A percentile compares a stretch with the other conserved stretches of the same genome.
Evolutionary conservation across 805 yeast species (phyloP).

Genomic region (Brettanomyces bruxellensis): DNA sequence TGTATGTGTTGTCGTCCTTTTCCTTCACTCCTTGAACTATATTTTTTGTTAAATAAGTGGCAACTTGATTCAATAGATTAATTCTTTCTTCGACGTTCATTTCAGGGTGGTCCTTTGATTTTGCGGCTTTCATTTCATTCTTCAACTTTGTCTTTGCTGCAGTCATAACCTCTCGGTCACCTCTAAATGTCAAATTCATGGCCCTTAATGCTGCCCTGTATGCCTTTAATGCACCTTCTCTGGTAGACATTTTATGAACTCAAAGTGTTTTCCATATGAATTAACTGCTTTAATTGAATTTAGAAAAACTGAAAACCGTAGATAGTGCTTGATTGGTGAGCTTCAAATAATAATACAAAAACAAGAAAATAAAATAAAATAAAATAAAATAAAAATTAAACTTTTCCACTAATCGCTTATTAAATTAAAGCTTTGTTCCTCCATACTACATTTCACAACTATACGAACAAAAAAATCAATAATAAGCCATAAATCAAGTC

Average conservation of each 20-base stretch:
- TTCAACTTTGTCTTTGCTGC: slow-evolving; percentile 58
- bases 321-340: no score
- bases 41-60: slow-evolving; percentile 57
- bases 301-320: no score
- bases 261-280: no score
- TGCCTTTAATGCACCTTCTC: slow-evolving; percentile 29
- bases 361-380: no score
- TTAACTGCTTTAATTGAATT: no score
- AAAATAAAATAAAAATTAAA: neutral
- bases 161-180: slow-evolving; percentile 36
- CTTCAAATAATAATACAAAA: no score
- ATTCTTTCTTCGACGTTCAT: slow-evolving; percentile 42
- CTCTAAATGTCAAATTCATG: slow-evolving; percentile 48
- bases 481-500: no score
- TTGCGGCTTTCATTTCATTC: slow-evolving; percentile 35
- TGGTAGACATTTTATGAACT: neutral
- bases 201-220: slow-evolving; percentile 64
- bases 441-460: neutral
- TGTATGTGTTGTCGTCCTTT: slow-evolving; percentile 36
- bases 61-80: slow-evolving; percentile 58
- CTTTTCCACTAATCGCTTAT: neutral
- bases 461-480: no score
- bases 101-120: slow-evolving; percentile 34
- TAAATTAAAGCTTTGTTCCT: neutral
- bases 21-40: slow-evolving; percentile 70